Evolutionary conservation across 805 yeast species (phyloP).

Genomic region (Metschnikowia koreensis): DNA sequence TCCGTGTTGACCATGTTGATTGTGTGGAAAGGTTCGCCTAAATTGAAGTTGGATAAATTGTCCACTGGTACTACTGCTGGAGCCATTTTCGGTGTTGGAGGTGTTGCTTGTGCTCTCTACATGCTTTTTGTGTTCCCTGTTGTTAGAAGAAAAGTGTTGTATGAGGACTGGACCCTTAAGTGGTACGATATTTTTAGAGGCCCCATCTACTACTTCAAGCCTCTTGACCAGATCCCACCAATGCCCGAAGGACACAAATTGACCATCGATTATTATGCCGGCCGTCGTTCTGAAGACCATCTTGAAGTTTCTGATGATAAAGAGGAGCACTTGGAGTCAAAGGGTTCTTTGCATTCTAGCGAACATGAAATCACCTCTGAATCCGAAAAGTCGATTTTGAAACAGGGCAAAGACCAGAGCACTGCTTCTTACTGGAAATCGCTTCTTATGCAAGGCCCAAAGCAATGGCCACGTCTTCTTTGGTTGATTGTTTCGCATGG

Average conservation of each 20-base stretch:
- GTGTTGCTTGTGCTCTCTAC: slow-evolving; percentile 51
- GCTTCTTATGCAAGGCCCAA: slow-evolving; percentile 46
- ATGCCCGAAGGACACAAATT: slow-evolving; percentile 56
- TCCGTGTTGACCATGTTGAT: slow-evolving; percentile 70
- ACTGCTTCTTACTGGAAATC: slow-evolving; percentile 42
- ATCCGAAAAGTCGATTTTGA: neutral
- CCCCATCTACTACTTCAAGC: slow-evolving; percentile 52
- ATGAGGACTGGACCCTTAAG: slow-evolving; percentile 65
- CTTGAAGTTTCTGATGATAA: slow-evolving; percentile 13
- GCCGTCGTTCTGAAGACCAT: slow-evolving; percentile 43
- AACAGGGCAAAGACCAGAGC: slow-evolving; percentile 24
- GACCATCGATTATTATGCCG: slow-evolving; percentile 63
- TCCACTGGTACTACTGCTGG: slow-evolving; percentile 53
- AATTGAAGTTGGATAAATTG: slow-evolving; percentile 53
- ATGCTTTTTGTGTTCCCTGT: slow-evolving; percentile 57
- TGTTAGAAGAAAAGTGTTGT: slow-evolving; percentile 56
- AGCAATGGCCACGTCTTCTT: slow-evolving; percentile 51
- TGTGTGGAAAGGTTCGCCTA: slow-evolving; percentile 80
- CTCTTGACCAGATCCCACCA: slow-evolving; percentile 62
- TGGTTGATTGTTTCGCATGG: slow-evolving; percentile 58
- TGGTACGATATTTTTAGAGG: slow-evolving; percentile 58
- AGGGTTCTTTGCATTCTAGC: slow-evolving; percentile 11
- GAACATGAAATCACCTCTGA: slow-evolving; percentile 12
- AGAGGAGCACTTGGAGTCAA: slow-evolving; percentile 16
- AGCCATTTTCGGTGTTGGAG: slow-evolving; percentile 64